Evolutionary conservation across 176 grass and related monocot species (phyloP), one percentile per base, ranked within the genome.

Genomic region (Musa beccarii): DNA sequence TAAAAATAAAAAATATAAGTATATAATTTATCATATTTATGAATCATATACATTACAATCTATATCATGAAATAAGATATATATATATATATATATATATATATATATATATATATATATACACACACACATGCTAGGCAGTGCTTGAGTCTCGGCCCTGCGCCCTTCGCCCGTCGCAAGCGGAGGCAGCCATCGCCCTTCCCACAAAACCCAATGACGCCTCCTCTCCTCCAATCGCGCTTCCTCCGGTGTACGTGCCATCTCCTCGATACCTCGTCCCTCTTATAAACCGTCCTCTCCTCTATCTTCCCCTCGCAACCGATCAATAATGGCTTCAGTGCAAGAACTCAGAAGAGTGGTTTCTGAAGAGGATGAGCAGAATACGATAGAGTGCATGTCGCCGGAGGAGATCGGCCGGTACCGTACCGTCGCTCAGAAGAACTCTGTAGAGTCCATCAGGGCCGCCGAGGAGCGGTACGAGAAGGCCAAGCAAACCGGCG

Each of bases 401-500:
- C 86, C 79, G 54, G 86, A 90, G 64, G 88, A 97, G 86, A 93
- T 92, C 24, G 84, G 72, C 4, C 81, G 68, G 84, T 91, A 82
- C 73, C 94, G 90, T 1, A 86, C 80, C 0, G 64, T 81, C 54
- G 88, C 88, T 24, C 88, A 93, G 81, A 88, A 97, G 84, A 88
- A 85, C 80, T 93, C 94, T 0, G 72, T 76, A 5, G 86, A 97
- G 43, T 74, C 86, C 66, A 90, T 93, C 63, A 68, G 81, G 20
- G 80, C 82, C 19, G 88, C 86, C 2, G 86, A 97, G 83, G 90
- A 93, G 67, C 77, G 84, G 2, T 91, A 89, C 86, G 80, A 70
- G 84, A 86, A 84, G 69, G 87, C 79, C 3, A 81, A 79, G 82
- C 69, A 84, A 63, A 62, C 81, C 7, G 67, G 79, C 25, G 54